Base-by-base conservation (phyloP, 257 asterid genomes). In the Petunia axillaris region DNA sequence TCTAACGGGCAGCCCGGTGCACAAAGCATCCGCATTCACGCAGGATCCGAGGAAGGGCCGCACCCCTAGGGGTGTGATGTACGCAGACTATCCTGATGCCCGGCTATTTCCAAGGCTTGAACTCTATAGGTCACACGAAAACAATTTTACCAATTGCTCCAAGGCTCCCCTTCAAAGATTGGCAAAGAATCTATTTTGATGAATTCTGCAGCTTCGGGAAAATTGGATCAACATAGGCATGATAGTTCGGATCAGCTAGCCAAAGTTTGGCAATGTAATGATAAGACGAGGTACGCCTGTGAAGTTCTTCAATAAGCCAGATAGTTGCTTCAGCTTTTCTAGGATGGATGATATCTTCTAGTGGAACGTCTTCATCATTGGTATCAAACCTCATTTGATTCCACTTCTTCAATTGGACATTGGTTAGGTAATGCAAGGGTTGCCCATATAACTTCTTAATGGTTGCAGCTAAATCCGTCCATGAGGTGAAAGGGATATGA, bases 381-480 rank as follows among this genome's bases (percentile, higher is more conserved):
- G 83, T 76, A 7, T 90, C 96, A 3, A 77, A 52, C 80, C 97
- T 89, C 81, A 77, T 80, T 43, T 44, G 81, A 75, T 94, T 98
- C 88, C 86, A 63, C 52, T 84, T 86, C 75, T 83, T 89, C 81
- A 94, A 79, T 77, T 85, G 87, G 64, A 90, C 62, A 70, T 93
- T 94, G 37, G 98, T 94, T 66, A 91, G 92, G 87, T 91, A 94
- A 81, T 94, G 98, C 66, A 94, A 83, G 8, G 98, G 98, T 85
- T 93, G 98, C 39, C 76, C 84, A 59, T 94, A 93, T 8, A 89
- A 75, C 80, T 86, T 73, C 88, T 94, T 93, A 3, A 94, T 84
- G 7, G 98, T 89, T 71, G 75, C 78, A 62, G 92, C 98, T 68
- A 94, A 74, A 39, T 89, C 98, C 3, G 66, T 82, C 98, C 98